Evolutionary conservation across 2,329 filamentous ascomycete genomes (phyloP).

Genomic region (Epichloe elymi): DNA sequence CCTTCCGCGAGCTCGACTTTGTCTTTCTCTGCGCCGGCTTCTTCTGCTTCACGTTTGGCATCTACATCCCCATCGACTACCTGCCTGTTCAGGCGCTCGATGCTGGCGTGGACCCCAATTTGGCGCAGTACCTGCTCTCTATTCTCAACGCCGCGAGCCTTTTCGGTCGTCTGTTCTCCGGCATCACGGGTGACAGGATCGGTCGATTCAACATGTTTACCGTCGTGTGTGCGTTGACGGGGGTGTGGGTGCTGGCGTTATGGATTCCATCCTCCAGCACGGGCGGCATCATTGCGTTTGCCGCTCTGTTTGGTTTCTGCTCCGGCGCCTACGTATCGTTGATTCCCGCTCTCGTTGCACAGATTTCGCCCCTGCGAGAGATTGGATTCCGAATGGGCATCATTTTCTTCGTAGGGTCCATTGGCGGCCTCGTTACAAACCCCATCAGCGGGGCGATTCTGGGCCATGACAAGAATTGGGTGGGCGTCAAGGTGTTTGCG

Average conservation of each 20-base stretch:
- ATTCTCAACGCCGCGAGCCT: constrained; percentile 27
- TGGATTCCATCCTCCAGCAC: constrained; percentile 9
- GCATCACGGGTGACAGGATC: constrained; percentile 21
- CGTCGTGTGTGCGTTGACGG: constrained; percentile 19
- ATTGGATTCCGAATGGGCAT: constrained; percentile 22
- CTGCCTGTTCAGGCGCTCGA: constrained; percentile 12
- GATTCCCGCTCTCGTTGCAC: constrained; percentile 24
- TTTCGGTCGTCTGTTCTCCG: constrained; percentile 22
- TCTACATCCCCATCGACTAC: constrained; percentile 21
- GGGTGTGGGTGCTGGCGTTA: neutral
- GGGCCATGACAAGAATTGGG: constrained; percentile 15
- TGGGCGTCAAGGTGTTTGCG: constrained; percentile 24
- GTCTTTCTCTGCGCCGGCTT: constrained; percentile 14
- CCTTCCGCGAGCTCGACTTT: constrained; percentile 17
- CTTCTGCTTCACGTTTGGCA: constrained; percentile 19
- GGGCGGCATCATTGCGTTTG: constrained; percentile 28
- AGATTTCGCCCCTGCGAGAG: constrained; percentile 29
- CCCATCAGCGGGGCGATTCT: constrained; percentile 40
- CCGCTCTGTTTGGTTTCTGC: constrained; percentile 28
- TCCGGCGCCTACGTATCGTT: constrained; percentile 29
- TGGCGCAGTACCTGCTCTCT: constrained; percentile 22
- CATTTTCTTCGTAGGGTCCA: constrained; percentile 37
- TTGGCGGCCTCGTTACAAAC: constrained; percentile 43
- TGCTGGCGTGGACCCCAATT: constrained; percentile 10
- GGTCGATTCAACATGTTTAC: constrained; percentile 31